A percentile compares a stretch with the other conserved stretches of the same genome.
Conservation (phyloP, 2,329 filamentous ascomycete genomes). For the Cyphellophora europaea region DNA sequence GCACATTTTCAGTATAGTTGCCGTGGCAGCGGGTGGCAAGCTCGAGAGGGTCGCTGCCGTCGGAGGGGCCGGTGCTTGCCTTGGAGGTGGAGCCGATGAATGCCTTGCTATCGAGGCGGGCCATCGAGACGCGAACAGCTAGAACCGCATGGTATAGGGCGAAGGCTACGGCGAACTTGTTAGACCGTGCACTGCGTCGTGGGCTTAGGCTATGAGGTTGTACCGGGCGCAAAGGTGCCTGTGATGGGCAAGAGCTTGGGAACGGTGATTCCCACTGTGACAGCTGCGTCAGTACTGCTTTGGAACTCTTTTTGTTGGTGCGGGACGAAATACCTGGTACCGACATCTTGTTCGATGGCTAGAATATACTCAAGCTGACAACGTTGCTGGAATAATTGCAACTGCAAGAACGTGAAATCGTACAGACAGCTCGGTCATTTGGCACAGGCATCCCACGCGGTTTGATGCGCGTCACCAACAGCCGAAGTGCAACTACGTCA, state of each 20-base stretch:
- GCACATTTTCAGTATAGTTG: conserved; percentile 37
- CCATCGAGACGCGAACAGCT: conserved; percentile 27
- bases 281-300: too few species aligned
- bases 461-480: too few species aligned
- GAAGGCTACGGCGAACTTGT: conserved; percentile 32
- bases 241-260: conserved; percentile 21
- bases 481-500: too few species aligned
- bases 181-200: conserved; percentile 26
- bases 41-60: conserved; percentile 22
- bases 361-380: too few species aligned
- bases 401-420: too few species aligned
- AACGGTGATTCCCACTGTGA: conserved; percentile 17
- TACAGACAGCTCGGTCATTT: too few species aligned
- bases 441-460: too few species aligned
- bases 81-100: conserved; percentile 16
- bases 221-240: conserved; percentile 13
- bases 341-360: too few species aligned
- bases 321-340: too few species aligned
- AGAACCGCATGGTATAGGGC: conserved; percentile 32
- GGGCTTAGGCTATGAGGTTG: background rate
- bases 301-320: too few species aligned
- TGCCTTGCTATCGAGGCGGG: conserved; percentile 25
- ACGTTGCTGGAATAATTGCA: too few species aligned
- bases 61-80: conserved; percentile 4
- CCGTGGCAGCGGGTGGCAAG: conserved; percentile 27